Conservation (phyloP, 2,329 filamentous ascomycete species). For the Fusarium fujikuroi region DNA sequence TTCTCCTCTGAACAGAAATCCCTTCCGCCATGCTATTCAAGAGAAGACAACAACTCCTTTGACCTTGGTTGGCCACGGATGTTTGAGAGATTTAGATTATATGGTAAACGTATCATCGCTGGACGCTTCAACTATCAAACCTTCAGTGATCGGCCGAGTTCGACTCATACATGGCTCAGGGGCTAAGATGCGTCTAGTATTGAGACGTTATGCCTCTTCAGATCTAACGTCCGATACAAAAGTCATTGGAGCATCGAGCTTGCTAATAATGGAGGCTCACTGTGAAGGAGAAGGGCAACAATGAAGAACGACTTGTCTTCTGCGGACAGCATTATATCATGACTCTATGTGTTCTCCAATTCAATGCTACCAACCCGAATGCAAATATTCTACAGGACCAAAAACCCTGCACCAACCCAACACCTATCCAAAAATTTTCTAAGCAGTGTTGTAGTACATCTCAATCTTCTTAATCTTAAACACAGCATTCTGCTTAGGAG, state of each 20-base stretch:
- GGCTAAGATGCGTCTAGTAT: rapidly evolving
- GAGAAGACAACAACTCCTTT: too few relatives aligned
- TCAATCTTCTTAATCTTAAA: constrained; percentile 47
- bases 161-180: rapidly evolving
- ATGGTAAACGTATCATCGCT: rapidly evolving
- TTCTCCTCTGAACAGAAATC: rapidly evolving
- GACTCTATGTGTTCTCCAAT: background rate
- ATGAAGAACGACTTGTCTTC: rapidly evolving
- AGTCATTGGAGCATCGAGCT: rapidly evolving
- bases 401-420: rapidly evolving
- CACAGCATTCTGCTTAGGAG: constrained; percentile 41
- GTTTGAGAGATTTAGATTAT: rapidly evolving
- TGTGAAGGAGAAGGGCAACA: background rate
- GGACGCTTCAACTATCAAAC: rapidly evolving
- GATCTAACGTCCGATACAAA: rapidly evolving
- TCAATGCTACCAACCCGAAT: rapidly evolving
- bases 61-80: rapidly evolving
- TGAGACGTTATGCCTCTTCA: rapidly evolving
- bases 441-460: constrained; percentile 49
- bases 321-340: rapidly evolving
- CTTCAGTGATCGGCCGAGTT: rapidly evolving
- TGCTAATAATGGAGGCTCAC: rapidly evolving
- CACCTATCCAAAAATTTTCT: background rate
- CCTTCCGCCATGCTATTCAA: too few relatives aligned
- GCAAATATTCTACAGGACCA: rapidly evolving